These are phyloP conservation scores for Vitis amurensis DNA, from an alignment of 164 flowering plant species.

Conservation along the genomic window DNA sequence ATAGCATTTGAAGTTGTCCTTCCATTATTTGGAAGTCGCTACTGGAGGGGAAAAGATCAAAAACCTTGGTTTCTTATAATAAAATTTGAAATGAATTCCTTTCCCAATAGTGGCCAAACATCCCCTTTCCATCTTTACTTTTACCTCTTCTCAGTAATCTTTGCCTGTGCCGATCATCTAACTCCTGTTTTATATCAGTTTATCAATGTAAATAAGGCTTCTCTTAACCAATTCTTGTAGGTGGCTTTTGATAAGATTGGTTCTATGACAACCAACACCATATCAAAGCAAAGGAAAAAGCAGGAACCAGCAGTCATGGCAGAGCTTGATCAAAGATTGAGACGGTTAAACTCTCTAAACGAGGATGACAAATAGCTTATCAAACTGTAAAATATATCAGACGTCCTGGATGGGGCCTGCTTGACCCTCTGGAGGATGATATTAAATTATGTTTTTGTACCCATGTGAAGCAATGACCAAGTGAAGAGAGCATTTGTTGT, in stretches of 20 bases:
- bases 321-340: constrained; percentile 84
- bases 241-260: constrained; percentile 96
- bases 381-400: not conserved
- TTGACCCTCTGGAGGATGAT: constrained; percentile 10
- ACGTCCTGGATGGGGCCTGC: not conserved
- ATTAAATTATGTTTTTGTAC: not conserved
- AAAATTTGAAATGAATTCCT: no score
- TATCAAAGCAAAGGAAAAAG: constrained; percentile 94
- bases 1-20: not conserved
- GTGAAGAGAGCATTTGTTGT: constrained; percentile 10
- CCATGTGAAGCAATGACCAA: constrained; percentile 3
- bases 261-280: constrained; percentile 73
- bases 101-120: no score
- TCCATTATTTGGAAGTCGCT: no score
- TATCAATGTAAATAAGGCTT: not conserved
- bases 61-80: no score
- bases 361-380: constrained; percentile 31
- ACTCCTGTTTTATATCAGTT: no score
- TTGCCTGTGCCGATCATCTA: no score
- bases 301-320: constrained; percentile 97
- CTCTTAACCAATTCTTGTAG: constrained; percentile 35
- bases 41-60: no score
- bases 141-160: no score
- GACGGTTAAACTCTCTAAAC: constrained; percentile 61
- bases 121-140: no score